Conservation (phyloP, 441 rosid species). For the Sinapis alba region DNA sequence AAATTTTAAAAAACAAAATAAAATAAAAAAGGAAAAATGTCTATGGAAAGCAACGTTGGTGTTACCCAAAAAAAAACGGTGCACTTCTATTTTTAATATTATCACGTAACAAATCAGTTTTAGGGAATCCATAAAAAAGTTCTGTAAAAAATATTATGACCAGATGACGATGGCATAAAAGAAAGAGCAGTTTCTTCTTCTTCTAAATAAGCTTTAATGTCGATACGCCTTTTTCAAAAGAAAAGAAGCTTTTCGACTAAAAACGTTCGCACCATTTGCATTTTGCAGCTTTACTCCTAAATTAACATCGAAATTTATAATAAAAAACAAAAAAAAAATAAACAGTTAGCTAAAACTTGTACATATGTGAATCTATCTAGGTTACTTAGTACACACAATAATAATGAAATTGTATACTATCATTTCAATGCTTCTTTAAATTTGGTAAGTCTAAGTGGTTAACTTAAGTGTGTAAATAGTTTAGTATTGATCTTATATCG, state of each 20-base stretch:
- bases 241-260: conserved; percentile 16
- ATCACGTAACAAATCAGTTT: neutral
- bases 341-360: neutral
- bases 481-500: no score
- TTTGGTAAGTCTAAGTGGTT: neutral
- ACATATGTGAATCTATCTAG: neutral
- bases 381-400: neutral
- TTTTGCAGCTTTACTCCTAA: conserved; percentile 28
- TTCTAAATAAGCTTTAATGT: neutral
- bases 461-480: neutral
- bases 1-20: neutral
- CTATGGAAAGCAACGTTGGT: neutral
- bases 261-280: conserved; percentile 15
- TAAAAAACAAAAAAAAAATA: neutral
- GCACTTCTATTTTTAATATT: neutral
- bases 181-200: conserved; percentile 3
- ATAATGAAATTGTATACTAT: neutral
- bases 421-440: neutral
- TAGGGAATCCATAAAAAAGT: conserved; percentile 9
- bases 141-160: neutral
- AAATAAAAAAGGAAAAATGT: neutral
- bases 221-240: neutral
- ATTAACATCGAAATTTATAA: neutral
- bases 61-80: no score
- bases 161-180: conserved; percentile 2